Percentiles rank a stretch among this genome's conserved stretches.
These are phyloP conservation scores for Xylaria sp. DNA, from an alignment of 2,329 filamentous ascomycete genomes.

Conservation along the genomic window DNA sequence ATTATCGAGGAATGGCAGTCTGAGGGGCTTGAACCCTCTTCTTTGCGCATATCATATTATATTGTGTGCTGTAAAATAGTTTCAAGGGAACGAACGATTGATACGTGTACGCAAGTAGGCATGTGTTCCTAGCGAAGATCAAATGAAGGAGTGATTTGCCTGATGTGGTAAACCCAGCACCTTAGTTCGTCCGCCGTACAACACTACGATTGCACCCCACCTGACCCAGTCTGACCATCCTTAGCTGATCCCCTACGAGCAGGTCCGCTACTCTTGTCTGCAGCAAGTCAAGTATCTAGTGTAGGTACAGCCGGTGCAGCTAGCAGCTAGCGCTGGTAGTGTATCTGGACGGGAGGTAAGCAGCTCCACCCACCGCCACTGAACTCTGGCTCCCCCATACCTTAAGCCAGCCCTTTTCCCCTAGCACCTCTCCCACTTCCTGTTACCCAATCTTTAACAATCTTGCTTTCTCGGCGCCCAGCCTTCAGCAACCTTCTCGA, in stretches of 20 bases:
- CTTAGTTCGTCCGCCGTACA: neutral
- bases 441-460: constrained; percentile 39
- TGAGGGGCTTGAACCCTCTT: neutral
- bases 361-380: constrained; percentile 29
- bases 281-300: neutral
- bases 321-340: neutral
- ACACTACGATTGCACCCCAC: neutral
- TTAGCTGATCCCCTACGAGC: constrained; percentile 1
- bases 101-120: neutral
- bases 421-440: constrained; percentile 33
- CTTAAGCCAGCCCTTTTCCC: constrained; percentile 31
- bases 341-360: constrained; percentile 16
- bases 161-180: neutral
- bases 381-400: constrained; percentile 22
- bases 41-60: neutral
- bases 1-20: neutral
- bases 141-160: neutral
- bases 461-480: constrained; percentile 56
- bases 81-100: neutral
- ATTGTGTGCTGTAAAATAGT: neutral
- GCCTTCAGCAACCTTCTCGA: constrained; percentile 49
- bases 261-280: constrained; percentile 2
- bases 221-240: constrained; percentile 19
- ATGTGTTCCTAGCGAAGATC: neutral
- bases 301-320: neutral